These are phyloP conservation scores for Aureobasidium sp. DNA, from an alignment of 2,329 filamentous ascomycete genomes.

Conservation along the genomic window DNA sequence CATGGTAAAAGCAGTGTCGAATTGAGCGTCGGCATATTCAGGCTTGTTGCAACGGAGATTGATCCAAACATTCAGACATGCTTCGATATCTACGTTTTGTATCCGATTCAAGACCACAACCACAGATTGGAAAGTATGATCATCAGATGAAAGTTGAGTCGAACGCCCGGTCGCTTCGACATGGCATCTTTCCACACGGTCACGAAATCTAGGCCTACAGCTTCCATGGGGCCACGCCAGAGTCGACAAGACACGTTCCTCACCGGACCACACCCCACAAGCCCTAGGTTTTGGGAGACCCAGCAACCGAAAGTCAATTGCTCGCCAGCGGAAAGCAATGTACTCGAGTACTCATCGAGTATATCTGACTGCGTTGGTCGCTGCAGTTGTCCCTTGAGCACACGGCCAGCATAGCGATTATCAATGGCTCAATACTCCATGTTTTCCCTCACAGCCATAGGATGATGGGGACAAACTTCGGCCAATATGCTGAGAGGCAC, in stretches of 20 bases:
- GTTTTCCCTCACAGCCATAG: background rate
- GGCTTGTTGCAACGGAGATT: background rate
- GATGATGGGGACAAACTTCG: background rate
- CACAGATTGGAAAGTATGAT: background rate
- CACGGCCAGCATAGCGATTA: background rate
- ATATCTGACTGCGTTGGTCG: background rate
- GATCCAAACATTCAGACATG: background rate
- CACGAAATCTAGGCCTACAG: background rate
- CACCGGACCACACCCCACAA: background rate
- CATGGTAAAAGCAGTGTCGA: background rate
- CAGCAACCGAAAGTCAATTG: background rate
- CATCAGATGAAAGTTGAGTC: background rate
- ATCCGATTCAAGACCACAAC: background rate
- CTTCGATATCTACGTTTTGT: slow-evolving; percentile 8
- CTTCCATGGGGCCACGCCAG: background rate
- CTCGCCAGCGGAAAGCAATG: background rate
- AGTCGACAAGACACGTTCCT: background rate
- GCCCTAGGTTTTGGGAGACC: background rate
- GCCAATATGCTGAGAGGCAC: background rate
- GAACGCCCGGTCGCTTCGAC: background rate
- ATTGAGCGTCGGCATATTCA: background rate
- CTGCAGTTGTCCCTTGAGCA: background rate
- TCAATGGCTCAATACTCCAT: background rate
- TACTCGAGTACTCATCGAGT: background rate
- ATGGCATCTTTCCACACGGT: background rate